Evolutionary conservation across 768 basidiomycete genomes (phyloP), one percentile per base, ranked within the genome.

Genomic region (Sutorius australiensis): DNA sequence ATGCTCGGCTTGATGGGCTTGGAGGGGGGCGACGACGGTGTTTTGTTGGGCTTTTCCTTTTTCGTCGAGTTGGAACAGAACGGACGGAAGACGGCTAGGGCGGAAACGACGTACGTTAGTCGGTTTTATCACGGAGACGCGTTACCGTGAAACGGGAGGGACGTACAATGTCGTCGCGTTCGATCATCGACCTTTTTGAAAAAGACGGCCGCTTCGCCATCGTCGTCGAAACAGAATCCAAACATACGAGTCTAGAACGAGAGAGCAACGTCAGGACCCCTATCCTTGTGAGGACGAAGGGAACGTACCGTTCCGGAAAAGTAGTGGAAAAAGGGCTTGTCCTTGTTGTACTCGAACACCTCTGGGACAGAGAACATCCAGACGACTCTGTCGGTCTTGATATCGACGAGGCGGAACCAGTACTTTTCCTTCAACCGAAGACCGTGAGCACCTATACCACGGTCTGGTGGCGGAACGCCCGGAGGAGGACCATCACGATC

Each of bases 251-350:
- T 75, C 60, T 55, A 7, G 21, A 16, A 16, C 17, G 14, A 12
- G 5, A 21, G 37, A 3, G 33, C 21, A 38, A 16, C 46, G 17
- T 28, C 27, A 3, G 10, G 17, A 33, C 13, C 14, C 21, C 46
- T 33, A 3, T 12, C 34, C 34, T 36, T 11, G 12, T 11, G 10
- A 28, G 12, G 34, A 27, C 11, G 16, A 28, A 36, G n/a, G n/a
- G 19, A 4, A 76, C 89, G 66, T 64, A 95, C 94, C 73, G 87
- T 81, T 38, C 89, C 90, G 42, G 84, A 81, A 70, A 95, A 95
- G 36, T 84, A 79, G 69, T 98, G 92, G 72, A 97, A 97, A 74
- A 95, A 95, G 3, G 92, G 89, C 51, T 87, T 82, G 68, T 97
- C 92, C 59, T 86, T 78, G 60, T 81, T 79, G 67, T 95, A 98